Conservation (phyloP, 2,329 filamentous ascomycete genomes). For the Akanthomyces uredinophilus region DNA sequence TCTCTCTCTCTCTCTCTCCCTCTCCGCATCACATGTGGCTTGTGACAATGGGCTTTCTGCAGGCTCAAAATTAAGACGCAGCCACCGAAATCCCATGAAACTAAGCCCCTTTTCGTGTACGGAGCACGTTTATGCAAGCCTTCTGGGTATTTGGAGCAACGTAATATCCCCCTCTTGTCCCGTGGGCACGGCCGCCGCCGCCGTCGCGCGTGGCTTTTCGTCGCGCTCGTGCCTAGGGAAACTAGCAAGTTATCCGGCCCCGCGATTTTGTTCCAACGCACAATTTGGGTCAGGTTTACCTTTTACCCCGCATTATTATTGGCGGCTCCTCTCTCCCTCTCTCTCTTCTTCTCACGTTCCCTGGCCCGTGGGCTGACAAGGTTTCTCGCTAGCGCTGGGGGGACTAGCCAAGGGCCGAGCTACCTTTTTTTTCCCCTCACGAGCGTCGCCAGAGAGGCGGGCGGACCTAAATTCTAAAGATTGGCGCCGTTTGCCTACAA, state of each 20-base stretch:
- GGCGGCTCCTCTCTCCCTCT: too few species aligned
- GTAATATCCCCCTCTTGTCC: not conserved
- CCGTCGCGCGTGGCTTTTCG: not conserved
- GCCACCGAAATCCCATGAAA: not conserved
- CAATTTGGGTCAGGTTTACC: constrained; percentile 1
- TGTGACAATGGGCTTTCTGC: not conserved
- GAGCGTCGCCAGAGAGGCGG: too few species aligned
- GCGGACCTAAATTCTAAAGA: too few species aligned
- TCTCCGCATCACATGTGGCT: constrained; percentile 6
- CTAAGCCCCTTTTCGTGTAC: not conserved
- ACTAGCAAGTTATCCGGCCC: not conserved
- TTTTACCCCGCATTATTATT: not conserved
- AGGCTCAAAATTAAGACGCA: not conserved
- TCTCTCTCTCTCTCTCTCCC: too few species aligned
- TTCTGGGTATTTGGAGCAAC: not conserved
- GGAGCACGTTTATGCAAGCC: not conserved
- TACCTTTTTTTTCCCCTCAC: too few species aligned
- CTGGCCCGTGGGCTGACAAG: not conserved
- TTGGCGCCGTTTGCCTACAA: too few species aligned
- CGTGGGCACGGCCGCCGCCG: too few species aligned
- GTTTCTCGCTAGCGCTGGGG: not conserved
- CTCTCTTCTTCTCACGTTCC: too few species aligned
- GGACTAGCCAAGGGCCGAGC: not conserved
- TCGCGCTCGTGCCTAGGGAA: not conserved
- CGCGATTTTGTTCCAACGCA: not conserved